These are phyloP conservation scores for Xanthoconium purpureum DNA, from an alignment of 768 basidiomycete species.

Conservation along the genomic window DNA sequence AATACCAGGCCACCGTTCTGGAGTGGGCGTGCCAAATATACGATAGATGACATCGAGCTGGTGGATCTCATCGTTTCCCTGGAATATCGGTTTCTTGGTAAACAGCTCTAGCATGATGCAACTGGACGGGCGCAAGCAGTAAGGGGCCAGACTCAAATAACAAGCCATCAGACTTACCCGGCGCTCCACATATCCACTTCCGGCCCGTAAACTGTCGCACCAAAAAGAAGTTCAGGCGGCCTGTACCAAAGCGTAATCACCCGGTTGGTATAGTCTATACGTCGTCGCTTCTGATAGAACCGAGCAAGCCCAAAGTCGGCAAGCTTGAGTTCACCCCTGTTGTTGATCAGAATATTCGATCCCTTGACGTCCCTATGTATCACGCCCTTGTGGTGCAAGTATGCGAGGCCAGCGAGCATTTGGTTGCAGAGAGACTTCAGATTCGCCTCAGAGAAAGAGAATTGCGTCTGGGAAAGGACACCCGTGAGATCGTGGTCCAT, in stretches of 20 bases:
- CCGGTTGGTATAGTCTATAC: constrained; percentile 96
- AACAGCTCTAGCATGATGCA: constrained; percentile 99
- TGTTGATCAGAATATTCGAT: constrained; percentile 93
- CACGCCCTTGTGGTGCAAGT: constrained; percentile 93
- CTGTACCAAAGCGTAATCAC: constrained; percentile 99
- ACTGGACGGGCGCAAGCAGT: constrained; percentile 38
- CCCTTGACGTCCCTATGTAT: constrained; percentile 99
- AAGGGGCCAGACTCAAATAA: background rate
- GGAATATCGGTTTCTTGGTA: constrained; percentile 94
- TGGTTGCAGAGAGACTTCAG: constrained; percentile 94
- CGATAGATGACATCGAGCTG: constrained; percentile 93
- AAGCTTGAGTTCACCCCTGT: constrained; percentile 89
- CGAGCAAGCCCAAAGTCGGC: constrained; percentile 97
- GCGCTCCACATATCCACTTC: constrained; percentile 99
- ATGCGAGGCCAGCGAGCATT: constrained; percentile 92
- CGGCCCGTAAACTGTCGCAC: constrained; percentile 93
- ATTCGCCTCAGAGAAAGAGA: constrained; percentile 80
- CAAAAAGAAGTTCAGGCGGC: constrained; percentile 91
- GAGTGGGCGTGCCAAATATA: constrained; percentile 84
- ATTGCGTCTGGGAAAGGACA: constrained; percentile 85
- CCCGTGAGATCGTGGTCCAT: constrained; percentile 99
- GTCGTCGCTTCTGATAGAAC: constrained; percentile 88
- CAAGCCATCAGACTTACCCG: constrained; percentile 51
- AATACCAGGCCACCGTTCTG: constrained; percentile 79
- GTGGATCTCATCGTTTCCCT: constrained; percentile 96